Evolutionary conservation across 805 yeast species (phyloP).

Genomic region (Naumovozyma baii): DNA sequence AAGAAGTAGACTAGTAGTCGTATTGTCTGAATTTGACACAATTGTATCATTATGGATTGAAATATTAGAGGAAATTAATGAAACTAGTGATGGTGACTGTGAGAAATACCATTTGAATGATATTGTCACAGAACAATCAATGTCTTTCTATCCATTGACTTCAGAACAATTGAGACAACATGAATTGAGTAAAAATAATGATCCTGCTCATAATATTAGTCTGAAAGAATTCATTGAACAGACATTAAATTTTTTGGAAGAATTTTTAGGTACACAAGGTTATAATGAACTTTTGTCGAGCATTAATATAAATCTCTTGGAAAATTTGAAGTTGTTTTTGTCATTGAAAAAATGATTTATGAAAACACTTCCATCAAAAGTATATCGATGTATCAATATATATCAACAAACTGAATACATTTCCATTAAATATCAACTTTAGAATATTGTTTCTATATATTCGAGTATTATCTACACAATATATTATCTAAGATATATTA

Average conservation of each 20-base stretch:
- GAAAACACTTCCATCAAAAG: neutral
- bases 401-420: neutral
- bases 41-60: constrained; percentile 38
- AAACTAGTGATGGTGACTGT: constrained; percentile 47
- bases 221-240: constrained; percentile 37
- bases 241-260: constrained; percentile 21
- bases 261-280: constrained; percentile 16
- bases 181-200: constrained; percentile 30
- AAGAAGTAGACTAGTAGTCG: constrained; percentile 28
- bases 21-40: constrained; percentile 26
- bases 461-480: too few species aligned
- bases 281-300: constrained; percentile 17
- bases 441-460: too few species aligned
- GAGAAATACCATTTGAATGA: constrained; percentile 41
- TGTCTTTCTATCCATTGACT: constrained; percentile 21
- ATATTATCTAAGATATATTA: too few species aligned
- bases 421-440: neutral
- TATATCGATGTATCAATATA: neutral
- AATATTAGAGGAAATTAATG: constrained; percentile 68
- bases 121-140: constrained; percentile 27
- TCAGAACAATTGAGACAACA: constrained; percentile 39
- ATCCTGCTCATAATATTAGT: constrained; percentile 47
- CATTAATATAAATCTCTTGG: constrained; percentile 17
- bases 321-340: constrained; percentile 23
- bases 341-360: constrained; percentile 1